Percentiles rank a stretch among this genome's conserved stretches.
These are phyloP conservation scores for Leishmania gerbilli DNA, from an alignment of 208 protist species.

Conservation along the genomic window DNA sequence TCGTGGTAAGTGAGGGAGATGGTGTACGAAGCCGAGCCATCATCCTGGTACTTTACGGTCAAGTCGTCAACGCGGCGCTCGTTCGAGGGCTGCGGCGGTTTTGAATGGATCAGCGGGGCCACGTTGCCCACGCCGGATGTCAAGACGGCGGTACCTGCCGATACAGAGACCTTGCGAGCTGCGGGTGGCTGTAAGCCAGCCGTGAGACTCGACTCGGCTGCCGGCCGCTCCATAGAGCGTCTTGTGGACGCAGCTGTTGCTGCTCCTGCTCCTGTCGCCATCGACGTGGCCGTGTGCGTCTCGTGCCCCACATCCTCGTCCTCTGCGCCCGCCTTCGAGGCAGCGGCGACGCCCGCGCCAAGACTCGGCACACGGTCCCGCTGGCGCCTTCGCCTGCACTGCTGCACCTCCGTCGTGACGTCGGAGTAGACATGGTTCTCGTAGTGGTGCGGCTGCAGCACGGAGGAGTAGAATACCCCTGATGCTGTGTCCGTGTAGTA, in stretches of 20 bases:
- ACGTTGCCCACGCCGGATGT: not conserved
- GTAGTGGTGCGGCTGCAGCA: constrained; percentile 18
- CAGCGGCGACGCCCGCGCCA: not conserved
- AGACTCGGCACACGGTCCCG: not conserved
- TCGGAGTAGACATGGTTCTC: constrained; percentile 29
- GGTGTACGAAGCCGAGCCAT: constrained; percentile 42
- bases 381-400: constrained; percentile 18
- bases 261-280: not conserved
- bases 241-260: not conserved
- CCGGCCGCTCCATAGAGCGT: not conserved
- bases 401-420: constrained; percentile 33
- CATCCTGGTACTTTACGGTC: constrained; percentile 49
- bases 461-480: constrained; percentile 17
- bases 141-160: not conserved
- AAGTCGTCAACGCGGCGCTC: constrained; percentile 67
- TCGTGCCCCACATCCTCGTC: not conserved
- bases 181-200: not conserved
- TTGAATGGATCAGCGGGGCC: not conserved
- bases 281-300: not conserved
- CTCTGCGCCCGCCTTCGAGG: not conserved
- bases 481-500: constrained; percentile 23
- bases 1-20: constrained; percentile 75
- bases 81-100: constrained; percentile 17
- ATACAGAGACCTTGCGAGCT: not conserved
- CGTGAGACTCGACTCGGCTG: not conserved